These are phyloP conservation scores for Puccinia horiana DNA, from an alignment of 1,284 basidiomycete species.

Conservation along the genomic window DNA sequence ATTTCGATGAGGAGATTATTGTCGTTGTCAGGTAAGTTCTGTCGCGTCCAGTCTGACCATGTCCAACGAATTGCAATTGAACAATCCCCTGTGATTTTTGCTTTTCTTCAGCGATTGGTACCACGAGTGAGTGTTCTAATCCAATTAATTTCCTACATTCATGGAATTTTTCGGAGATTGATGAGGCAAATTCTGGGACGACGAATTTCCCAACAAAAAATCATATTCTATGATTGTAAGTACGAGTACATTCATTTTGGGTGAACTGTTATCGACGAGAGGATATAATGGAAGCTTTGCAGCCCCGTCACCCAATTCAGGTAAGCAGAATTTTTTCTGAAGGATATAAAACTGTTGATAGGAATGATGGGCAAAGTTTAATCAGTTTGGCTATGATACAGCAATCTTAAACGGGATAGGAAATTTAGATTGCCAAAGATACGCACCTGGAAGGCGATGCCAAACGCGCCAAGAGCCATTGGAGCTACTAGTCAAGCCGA, in stretches of 20 bases:
- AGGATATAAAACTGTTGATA: not conserved
- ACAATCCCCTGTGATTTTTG: not conserved
- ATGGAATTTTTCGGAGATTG: not conserved
- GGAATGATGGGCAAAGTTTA: not conserved
- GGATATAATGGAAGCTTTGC: slow-evolving; percentile 55
- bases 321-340: slow-evolving; percentile 49
- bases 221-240: not conserved
- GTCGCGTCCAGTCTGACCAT: not conserved
- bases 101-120: slow-evolving; percentile 36
- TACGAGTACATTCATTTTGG: not conserved
- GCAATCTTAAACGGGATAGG: slow-evolving; percentile 41
- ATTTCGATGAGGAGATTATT: slow-evolving; percentile 39
- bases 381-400: not conserved
- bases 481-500: slow-evolving; percentile 23
- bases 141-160: not conserved
- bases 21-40: slow-evolving; percentile 10
- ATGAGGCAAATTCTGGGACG: not conserved
- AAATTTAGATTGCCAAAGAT: slow-evolving; percentile 21
- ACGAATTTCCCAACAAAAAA: not conserved
- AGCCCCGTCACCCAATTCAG: slow-evolving; percentile 60
- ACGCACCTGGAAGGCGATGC: slow-evolving; percentile 8
- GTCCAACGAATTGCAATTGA: not conserved
- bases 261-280: slow-evolving; percentile 46
- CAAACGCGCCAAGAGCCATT: not conserved
- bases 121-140: slow-evolving; percentile 16